Base-by-base conservation (phyloP, 1,139 yeast species). In the Saccharomyces pastorianus region DNA sequence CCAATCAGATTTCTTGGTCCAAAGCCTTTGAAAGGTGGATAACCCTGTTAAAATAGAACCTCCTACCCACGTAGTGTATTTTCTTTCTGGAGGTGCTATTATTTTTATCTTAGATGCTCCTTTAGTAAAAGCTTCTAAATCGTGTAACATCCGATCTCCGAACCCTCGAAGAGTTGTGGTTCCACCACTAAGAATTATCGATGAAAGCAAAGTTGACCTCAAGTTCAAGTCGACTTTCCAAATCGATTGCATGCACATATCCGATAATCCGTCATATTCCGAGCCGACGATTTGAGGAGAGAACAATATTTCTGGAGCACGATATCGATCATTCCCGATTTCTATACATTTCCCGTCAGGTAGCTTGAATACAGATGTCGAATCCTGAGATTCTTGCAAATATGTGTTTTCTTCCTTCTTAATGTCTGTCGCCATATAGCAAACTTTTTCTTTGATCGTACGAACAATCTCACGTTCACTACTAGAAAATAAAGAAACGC, bases 11-110 rank as follows among this genome's bases (percentile, higher is more conserved):
- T 69, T 64, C 1, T 76, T 69, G 6, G 73, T 73, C 77, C 78
- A 74, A 70, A 76, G 71, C 58, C 71, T 84, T 63, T 83, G 84
- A 70, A 91, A 93, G 0, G 96, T 88, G 52, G 91, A 83, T 54
- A 91, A 75, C 2, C 96, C 93, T 0, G 96, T 95, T 54, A 91
- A 73, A 51, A 91, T 90, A 1, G 96, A 86, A 0, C 97, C 98
- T 4, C 98, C 98, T 25, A 90, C 82, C 95, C 96, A 91, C 9
- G 96, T 85, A 49, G 88, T 81, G 65, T 83, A 84, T 67, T 83
- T 84, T 55, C 98, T 76, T 62, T 91, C 96, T 1, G 96, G 95
- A 3, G 97, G 96, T 1, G 98, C 96, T 66, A 76, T 84, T 52
- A 91, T 87, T 68, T 86, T 86, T 53, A 91, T 78, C 64, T 87